Evolutionary conservation across 2,329 filamentous ascomycete species (phyloP).

Genomic region (Botrytis cinerea): DNA sequence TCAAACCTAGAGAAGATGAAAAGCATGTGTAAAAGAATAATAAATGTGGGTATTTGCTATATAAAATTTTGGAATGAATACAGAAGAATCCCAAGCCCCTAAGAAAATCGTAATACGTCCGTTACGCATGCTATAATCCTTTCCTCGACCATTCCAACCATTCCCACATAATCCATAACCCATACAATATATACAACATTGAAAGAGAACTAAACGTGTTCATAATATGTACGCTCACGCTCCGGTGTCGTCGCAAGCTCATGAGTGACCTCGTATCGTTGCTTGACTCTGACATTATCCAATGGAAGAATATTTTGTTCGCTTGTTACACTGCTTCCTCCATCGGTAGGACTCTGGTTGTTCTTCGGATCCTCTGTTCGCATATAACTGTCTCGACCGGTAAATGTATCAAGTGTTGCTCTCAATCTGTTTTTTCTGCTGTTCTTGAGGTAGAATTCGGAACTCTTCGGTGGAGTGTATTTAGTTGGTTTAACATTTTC

Average conservation of each 20-base stretch:
- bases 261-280: constrained; percentile 4
- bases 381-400: not conserved
- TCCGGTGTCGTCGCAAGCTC: not conserved
- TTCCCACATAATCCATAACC: not conserved
- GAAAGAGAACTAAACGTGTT: not conserved
- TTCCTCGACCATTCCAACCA: not conserved
- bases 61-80: not conserved
- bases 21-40: not conserved
- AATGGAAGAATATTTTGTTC: constrained; percentile 7
- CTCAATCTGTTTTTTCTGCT: not conserved
- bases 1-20: not conserved
- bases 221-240: not conserved
- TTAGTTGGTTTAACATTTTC: not conserved
- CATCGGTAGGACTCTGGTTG: not conserved
- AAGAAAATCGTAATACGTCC: not conserved
- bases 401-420: not conserved
- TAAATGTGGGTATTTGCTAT: constrained; percentile 2
- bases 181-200: not conserved
- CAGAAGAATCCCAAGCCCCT: not conserved
- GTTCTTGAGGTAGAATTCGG: not conserved
- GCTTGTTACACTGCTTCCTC: constrained; percentile 6
- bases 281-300: not conserved
- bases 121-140: not conserved
- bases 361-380: not conserved
- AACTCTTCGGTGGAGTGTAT: not conserved